phyloP scores from a whole-genome alignment of 257 asterid species.

The Solanum dulcamara region DNA sequence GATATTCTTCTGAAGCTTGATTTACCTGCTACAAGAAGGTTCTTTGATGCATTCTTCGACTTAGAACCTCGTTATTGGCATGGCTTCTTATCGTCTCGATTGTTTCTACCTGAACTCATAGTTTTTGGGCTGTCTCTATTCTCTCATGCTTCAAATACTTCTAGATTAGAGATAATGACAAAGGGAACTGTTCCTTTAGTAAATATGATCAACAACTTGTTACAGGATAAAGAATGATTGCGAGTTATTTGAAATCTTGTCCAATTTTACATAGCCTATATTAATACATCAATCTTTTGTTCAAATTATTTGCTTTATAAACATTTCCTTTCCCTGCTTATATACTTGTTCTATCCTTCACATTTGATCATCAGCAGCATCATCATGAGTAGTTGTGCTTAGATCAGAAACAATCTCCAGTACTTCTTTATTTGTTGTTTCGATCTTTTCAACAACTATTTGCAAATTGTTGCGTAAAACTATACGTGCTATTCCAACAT shows the following conservation, averaged over 20 bases:
- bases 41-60: conserved; percentile 77
- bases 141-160: conserved; percentile 56
- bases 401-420: no score
- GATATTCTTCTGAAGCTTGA: conserved; percentile 86
- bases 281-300: not conserved
- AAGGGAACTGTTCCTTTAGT: conserved; percentile 81
- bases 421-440: not conserved
- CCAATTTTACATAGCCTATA: not conserved
- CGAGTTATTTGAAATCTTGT: not conserved
- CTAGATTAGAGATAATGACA: conserved; percentile 79
- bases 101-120: conserved; percentile 75
- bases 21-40: conserved; percentile 71
- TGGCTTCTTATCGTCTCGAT: conserved; percentile 80
- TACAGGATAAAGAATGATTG: conserved; percentile 47
- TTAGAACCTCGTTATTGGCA: conserved; percentile 94
- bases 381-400: not conserved
- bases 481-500: not conserved
- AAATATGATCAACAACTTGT: conserved; percentile 63
- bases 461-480: not conserved
- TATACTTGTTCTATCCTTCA: not conserved
- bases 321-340: not conserved
- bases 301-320: not conserved
- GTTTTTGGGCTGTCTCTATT: conserved; percentile 76
- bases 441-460: not conserved
- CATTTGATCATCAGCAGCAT: not conserved